Conservation (phyloP, 2,329 filamentous ascomycete genomes). For the Trichoderma polysporum region DNA sequence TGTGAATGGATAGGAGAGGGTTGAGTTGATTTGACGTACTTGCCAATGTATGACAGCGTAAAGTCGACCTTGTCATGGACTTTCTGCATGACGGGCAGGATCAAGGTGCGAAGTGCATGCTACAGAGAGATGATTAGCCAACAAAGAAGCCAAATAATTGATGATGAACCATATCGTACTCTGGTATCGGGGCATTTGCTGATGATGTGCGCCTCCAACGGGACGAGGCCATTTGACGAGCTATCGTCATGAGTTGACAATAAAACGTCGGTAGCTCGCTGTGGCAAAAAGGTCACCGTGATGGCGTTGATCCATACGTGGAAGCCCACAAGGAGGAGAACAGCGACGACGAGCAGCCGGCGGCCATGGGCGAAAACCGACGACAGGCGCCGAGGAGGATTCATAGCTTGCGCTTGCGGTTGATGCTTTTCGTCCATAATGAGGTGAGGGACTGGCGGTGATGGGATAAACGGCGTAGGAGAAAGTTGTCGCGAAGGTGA, state of each 20-base stretch:
- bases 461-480: neutral
- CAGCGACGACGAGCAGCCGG: conserved; percentile 26
- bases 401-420: conserved; percentile 23
- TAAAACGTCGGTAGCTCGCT: neutral
- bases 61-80: conserved; percentile 86
- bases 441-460: neutral
- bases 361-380: conserved; percentile 21
- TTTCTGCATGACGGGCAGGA: conserved; percentile 83
- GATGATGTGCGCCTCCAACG: conserved; percentile 94
- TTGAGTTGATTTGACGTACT: conserved; percentile 46
- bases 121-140: conserved; percentile 26
- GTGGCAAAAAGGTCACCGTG: neutral
- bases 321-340: conserved; percentile 28
- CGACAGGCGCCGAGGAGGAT: conserved; percentile 12
- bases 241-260: neutral
- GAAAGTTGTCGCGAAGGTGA: neutral
- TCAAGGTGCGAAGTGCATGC: conserved; percentile 76
- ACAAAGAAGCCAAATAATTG: neutral
- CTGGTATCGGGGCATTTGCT: conserved; percentile 92
- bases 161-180: too few species aligned
- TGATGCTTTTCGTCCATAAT: conserved; percentile 36
- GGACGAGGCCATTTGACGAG: conserved; percentile 50
- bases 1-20: neutral
- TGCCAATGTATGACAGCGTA: conserved; percentile 84
- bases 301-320: conserved; percentile 24